These are phyloP conservation scores for Hevea brasiliensis DNA, from an alignment of 345 rosid genomes.

Conservation along the genomic window DNA sequence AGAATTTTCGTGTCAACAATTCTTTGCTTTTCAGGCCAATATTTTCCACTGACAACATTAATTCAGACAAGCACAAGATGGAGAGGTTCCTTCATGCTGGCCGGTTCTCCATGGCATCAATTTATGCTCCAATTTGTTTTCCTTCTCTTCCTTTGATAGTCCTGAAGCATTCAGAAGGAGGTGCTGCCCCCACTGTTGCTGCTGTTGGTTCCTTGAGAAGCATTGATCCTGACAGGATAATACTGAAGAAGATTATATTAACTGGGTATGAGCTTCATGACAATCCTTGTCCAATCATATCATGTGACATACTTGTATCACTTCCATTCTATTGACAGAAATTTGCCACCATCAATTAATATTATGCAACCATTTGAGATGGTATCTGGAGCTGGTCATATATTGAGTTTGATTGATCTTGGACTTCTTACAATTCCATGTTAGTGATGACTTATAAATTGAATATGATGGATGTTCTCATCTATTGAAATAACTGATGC, in stretches of 20 bases:
- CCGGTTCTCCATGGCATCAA: conserved; percentile 70
- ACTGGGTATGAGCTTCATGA: conserved; percentile 62
- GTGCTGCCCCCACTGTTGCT: conserved; percentile 56
- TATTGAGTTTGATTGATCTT: too few relatives aligned
- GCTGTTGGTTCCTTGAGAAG: conserved; percentile 91
- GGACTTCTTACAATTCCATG: too few relatives aligned
- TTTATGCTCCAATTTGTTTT: conserved; percentile 84
- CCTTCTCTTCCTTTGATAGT: conserved; percentile 81
- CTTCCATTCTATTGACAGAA: not conserved
- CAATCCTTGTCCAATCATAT: not conserved
- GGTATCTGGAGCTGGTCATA: too few relatives aligned
- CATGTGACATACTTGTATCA: not conserved
- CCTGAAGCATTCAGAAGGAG: conserved; percentile 54
- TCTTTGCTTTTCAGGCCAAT: conserved; percentile 60
- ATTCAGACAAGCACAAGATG: conserved; percentile 94
- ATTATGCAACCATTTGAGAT: too few relatives aligned
- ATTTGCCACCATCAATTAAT: too few relatives aligned
- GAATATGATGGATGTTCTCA: too few relatives aligned
- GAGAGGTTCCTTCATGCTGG: conserved; percentile 93
- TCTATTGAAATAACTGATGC: conserved; percentile 26
- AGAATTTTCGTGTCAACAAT: not conserved
- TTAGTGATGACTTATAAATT: too few relatives aligned
- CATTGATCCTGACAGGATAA: conserved; percentile 76
- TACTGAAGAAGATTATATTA: conserved; percentile 79
- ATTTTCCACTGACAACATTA: conserved; percentile 73